Evolutionary conservation across 208 protist genomes (phyloP).

Genomic region (Crithidia expoeki): DNA sequence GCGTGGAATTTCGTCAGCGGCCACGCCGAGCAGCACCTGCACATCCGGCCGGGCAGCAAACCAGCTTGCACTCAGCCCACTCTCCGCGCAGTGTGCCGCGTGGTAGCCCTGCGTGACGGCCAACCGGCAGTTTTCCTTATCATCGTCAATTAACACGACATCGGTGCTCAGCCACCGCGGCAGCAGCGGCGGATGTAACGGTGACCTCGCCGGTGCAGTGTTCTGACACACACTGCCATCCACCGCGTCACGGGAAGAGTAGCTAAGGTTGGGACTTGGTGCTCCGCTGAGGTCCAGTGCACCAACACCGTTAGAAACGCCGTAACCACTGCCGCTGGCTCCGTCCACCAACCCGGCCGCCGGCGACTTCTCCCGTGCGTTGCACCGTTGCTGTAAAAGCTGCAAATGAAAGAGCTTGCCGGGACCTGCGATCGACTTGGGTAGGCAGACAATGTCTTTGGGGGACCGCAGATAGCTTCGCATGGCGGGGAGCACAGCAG

Average conservation of each 20-base stretch:
- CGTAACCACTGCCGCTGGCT: neutral
- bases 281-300: neutral
- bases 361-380: slow-evolving; percentile 21
- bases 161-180: slow-evolving; percentile 50
- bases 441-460: slow-evolving; percentile 42
- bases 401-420: slow-evolving; percentile 36
- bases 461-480: slow-evolving; percentile 33
- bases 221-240: neutral
- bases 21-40: slow-evolving; percentile 36
- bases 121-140: slow-evolving; percentile 34
- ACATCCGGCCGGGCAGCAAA: slow-evolving; percentile 21
- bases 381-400: slow-evolving; percentile 30
- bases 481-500: slow-evolving; percentile 26
- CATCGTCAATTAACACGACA: slow-evolving; percentile 48
- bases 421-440: slow-evolving; percentile 24
- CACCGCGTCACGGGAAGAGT: neutral
- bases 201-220: neutral
- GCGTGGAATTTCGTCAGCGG: slow-evolving; percentile 21
- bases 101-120: slow-evolving; percentile 47
- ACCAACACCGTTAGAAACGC: neutral
- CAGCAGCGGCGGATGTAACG: too few species aligned
- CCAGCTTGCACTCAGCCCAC: slow-evolving; percentile 36
- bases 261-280: neutral
- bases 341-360: neutral
- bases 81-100: slow-evolving; percentile 30